Evolutionary conservation across 108 stramenopile species (phyloP).

Genomic region (Cyclostephanos invisitatus): DNA sequence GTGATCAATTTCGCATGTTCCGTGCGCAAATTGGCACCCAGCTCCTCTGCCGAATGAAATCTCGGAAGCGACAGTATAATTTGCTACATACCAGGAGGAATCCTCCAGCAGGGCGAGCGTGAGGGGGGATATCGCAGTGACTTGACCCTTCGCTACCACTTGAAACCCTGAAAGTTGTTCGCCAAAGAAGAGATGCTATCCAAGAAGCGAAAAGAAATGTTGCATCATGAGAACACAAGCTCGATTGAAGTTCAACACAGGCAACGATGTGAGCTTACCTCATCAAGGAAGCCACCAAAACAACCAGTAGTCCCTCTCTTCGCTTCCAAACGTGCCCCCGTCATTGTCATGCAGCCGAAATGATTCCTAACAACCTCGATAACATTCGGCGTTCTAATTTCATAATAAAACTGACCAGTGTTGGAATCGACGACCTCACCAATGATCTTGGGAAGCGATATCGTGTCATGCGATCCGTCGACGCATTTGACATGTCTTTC

Average conservation of each 20-base stretch:
- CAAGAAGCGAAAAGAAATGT: not conserved
- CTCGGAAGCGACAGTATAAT: slow-evolving; percentile 39
- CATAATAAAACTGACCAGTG: slow-evolving; percentile 28
- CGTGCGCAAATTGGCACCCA: slow-evolving; percentile 51
- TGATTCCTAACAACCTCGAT: slow-evolving; percentile 77
- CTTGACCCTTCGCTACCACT: not conserved
- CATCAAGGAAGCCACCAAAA: slow-evolving; percentile 43
- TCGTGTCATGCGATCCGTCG: slow-evolving; percentile 36
- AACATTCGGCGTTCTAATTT: slow-evolving; percentile 77
- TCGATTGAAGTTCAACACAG: not conserved
- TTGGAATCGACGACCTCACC: slow-evolving; percentile 15
- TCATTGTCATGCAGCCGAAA: slow-evolving; percentile 74
- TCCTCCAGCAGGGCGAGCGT: slow-evolving; percentile 55
- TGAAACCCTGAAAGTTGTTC: slow-evolving; percentile 44
- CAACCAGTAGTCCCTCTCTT: slow-evolving; percentile 28
- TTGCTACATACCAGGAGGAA: slow-evolving; percentile 53
- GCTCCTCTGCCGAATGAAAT: slow-evolving; percentile 43
- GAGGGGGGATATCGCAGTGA: slow-evolving; percentile 36
- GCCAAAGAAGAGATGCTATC: slow-evolving; percentile 45
- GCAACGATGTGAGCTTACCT: slow-evolving; percentile 17
- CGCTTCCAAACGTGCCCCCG: slow-evolving; percentile 69
- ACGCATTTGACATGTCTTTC: slow-evolving; percentile 36
- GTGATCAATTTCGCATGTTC: slow-evolving; percentile 20
- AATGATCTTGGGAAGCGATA: slow-evolving; percentile 39
- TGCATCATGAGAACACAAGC: not conserved